These are phyloP conservation scores for Penicillium decumbens DNA, from an alignment of 2,329 filamentous ascomycete species.

Conservation along the genomic window DNA sequence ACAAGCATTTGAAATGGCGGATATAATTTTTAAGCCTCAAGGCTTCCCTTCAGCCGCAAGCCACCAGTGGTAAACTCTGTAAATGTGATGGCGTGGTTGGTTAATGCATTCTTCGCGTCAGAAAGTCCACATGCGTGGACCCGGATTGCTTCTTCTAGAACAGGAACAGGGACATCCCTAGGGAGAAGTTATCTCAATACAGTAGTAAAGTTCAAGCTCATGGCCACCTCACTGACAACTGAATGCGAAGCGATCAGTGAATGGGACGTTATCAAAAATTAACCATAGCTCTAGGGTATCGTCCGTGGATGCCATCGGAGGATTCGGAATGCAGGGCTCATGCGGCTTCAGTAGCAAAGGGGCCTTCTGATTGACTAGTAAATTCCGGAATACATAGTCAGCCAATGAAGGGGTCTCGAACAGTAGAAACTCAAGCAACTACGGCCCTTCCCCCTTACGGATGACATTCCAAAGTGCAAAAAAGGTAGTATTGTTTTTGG, in stretches of 20 bases:
- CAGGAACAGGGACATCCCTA: background rate
- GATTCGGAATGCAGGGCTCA: constrained; percentile 18
- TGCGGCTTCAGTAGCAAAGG: constrained; percentile 5
- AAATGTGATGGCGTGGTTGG: background rate
- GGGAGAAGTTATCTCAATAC: too few relatives aligned
- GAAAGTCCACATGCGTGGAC: background rate
- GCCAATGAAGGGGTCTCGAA: constrained; percentile 13
- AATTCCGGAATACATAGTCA: constrained; percentile 8
- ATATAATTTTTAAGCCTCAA: background rate
- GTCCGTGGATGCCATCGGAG: constrained; percentile 13
- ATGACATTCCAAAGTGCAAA: constrained; percentile 16
- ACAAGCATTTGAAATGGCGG: background rate
- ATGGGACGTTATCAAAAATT: background rate
- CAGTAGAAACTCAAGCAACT: background rate
- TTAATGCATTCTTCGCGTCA: background rate
- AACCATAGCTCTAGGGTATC: constrained; percentile 3
- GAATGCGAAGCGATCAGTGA: background rate
- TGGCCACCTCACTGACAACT: background rate
- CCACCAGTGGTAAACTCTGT: background rate
- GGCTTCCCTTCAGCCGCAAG: background rate
- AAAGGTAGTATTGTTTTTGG: constrained; percentile 14
- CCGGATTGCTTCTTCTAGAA: background rate
- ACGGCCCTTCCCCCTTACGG: constrained; percentile 15
- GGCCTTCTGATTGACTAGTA: constrained; percentile 12
- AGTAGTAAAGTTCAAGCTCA: background rate